phyloP scores from a whole-genome alignment of 345 rosid genomes.

The Brassica rapa region DNA sequence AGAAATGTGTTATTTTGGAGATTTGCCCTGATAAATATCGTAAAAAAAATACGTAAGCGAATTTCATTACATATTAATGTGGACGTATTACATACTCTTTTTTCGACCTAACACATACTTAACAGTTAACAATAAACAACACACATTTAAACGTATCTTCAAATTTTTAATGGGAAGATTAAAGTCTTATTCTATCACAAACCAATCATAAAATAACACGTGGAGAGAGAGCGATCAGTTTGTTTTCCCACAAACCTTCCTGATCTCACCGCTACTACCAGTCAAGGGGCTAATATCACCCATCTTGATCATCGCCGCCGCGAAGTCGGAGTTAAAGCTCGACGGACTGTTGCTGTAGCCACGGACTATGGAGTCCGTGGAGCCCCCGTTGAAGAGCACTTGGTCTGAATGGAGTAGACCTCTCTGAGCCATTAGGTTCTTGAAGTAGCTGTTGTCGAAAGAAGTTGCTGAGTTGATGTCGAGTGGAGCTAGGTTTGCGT shows the following conservation, averaged over 20 bases:
- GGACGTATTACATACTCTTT: neutral
- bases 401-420: constrained; percentile 88
- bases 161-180: neutral
- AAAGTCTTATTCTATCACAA: constrained; percentile 1
- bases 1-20: no score
- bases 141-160: constrained; percentile 10
- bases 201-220: constrained; percentile 20
- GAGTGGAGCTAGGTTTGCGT: constrained; percentile 68
- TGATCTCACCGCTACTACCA: constrained; percentile 69
- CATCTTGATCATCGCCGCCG: constrained; percentile 80
- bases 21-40: neutral
- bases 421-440: constrained; percentile 56
- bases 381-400: constrained; percentile 67
- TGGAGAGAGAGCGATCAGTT: constrained; percentile 45
- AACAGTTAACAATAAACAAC: neutral
- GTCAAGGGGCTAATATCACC: constrained; percentile 77
- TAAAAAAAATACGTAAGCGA: neutral
- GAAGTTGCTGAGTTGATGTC: constrained; percentile 54
- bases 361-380: constrained; percentile 64
- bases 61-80: constrained; percentile 17
- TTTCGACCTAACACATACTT: constrained; percentile 30
- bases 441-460: constrained; percentile 75
- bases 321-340: constrained; percentile 63
- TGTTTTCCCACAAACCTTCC: constrained; percentile 63
- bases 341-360: constrained; percentile 53